Percentiles rank a stretch among this genome's conserved stretches.
Evolutionary conservation across 2,329 filamentous ascomycete species (phyloP).

Genomic region (Dothistroma pini): DNA sequence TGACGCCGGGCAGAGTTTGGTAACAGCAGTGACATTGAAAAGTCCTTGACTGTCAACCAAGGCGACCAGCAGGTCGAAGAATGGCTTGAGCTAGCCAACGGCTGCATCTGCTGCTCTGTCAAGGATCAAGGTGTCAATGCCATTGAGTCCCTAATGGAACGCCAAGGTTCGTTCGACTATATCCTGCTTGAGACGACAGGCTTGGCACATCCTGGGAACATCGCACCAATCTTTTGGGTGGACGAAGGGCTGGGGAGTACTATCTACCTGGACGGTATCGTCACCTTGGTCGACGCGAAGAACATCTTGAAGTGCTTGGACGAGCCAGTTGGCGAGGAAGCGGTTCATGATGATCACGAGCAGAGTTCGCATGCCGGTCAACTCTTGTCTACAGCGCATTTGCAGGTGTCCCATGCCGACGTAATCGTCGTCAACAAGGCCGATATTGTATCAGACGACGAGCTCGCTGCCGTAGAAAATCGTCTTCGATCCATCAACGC

Average conservation of each 20-base stretch:
- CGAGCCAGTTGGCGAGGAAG: constrained; percentile 48
- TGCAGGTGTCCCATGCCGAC: constrained; percentile 96
- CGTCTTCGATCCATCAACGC: constrained; percentile 85
- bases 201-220: constrained; percentile 89
- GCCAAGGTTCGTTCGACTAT: constrained; percentile 91
- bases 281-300: constrained; percentile 92
- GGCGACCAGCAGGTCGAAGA: constrained; percentile 73
- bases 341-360: constrained; percentile 43
- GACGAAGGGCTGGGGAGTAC: constrained; percentile 92
- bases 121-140: constrained; percentile 95
- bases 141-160: constrained; percentile 93
- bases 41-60: constrained; percentile 86
- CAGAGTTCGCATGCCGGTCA: constrained; percentile 56
- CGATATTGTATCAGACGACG: constrained; percentile 69
- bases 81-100: constrained; percentile 95
- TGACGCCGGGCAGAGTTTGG: constrained; percentile 34
- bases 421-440: constrained; percentile 92
- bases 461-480: constrained; percentile 65
- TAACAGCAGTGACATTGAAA: constrained; percentile 80
- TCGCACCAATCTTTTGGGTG: constrained; percentile 96
- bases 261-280: constrained; percentile 95
- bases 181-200: constrained; percentile 96
- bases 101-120: constrained; percentile 96
- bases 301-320: constrained; percentile 82
- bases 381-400: constrained; percentile 83